Conservation (phyloP, 768 basidiomycete genomes). For the Leucocoprinus leucothites region DNA sequence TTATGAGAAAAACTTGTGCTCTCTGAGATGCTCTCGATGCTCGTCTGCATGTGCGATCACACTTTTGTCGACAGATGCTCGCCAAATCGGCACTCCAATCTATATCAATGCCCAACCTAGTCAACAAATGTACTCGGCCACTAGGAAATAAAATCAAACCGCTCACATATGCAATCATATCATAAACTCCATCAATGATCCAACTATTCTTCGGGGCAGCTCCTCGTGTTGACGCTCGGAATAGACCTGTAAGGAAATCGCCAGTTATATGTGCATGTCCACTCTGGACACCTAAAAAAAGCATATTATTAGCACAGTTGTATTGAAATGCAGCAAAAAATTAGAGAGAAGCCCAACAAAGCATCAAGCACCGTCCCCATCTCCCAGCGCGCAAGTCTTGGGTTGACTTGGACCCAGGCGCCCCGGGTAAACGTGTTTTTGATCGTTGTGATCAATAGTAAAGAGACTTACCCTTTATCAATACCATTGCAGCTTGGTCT, state of each 20-base stretch:
- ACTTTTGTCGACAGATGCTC: constrained; percentile 44
- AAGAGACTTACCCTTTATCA: constrained; percentile 54
- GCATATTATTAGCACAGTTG: neutral
- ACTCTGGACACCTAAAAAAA: constrained; percentile 56
- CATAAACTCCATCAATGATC: constrained; percentile 52
- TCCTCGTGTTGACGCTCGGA: constrained; percentile 67
- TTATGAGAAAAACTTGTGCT: constrained; percentile 40
- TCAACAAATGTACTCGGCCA: constrained; percentile 2
- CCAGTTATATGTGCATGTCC: constrained; percentile 75
- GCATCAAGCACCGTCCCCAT: neutral
- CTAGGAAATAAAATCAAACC: neutral
- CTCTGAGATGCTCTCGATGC: constrained; percentile 41
- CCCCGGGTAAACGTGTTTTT: neutral
- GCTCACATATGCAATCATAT: constrained; percentile 45
- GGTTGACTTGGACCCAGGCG: neutral
- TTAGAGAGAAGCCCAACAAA: neutral
- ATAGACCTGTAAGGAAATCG: constrained; percentile 64
- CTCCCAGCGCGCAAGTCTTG: neutral
- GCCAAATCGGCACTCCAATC: constrained; percentile 54
- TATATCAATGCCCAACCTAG: constrained; percentile 20
- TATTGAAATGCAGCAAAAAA: neutral
- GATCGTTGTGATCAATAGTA: neutral
- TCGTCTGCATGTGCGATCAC: constrained; percentile 43
- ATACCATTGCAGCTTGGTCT: constrained; percentile 54
- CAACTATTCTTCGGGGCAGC: constrained; percentile 56